Base-by-base conservation (phyloP, 73 alveolate genomes). In the Paramecium sexaurelia region DNA sequence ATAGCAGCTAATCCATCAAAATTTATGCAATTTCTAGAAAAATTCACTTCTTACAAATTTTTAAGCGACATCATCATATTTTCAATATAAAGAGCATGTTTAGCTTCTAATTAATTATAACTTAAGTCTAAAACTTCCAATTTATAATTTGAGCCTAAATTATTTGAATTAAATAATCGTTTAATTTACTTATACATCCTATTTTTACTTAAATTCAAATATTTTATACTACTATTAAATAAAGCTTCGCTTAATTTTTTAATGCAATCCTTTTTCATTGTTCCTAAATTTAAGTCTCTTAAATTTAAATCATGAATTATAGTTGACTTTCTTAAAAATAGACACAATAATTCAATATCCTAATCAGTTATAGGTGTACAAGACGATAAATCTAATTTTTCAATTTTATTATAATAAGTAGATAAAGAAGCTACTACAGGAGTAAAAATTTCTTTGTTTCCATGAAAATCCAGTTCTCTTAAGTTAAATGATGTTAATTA, bases 381-480 rank as follows among this genome's bases (percentile, higher is more conserved):
- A 10, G 68, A 78, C 1, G 90, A 78, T 5, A 78, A 33, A 78
- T 78, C 71, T 10, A 78, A 17, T 33, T 41, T 45, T 17, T 78
- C 90, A n/a, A 78, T 78, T 45, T 78, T 78, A 6, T 78, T 78
- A 78, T 37, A 78, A 78, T 78, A 78, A 10, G 68, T 45, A 17
- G 90, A 39, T 24, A 78, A 19, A 1, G 90, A 78, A 5, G 22
- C 55, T 0, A 78, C 90, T 1, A 78, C 90, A n/a, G 90, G 43
- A 26, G 90, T 22, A 78, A 78, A 78, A 17, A 78, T 78, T 6
- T 78, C 71, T 11, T 22, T 39, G 24, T 78, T 78, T 9, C 90
- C 90, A 78, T 78, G 90, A 24, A 78, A 78, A 78, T 78, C 90
- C 22, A 78, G 41, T 45, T 78, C 90, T 19, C 75, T 78, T 40